These are phyloP conservation scores for Quercus phellos DNA, from an alignment of 331 rosid genomes.

Conservation along the genomic window DNA sequence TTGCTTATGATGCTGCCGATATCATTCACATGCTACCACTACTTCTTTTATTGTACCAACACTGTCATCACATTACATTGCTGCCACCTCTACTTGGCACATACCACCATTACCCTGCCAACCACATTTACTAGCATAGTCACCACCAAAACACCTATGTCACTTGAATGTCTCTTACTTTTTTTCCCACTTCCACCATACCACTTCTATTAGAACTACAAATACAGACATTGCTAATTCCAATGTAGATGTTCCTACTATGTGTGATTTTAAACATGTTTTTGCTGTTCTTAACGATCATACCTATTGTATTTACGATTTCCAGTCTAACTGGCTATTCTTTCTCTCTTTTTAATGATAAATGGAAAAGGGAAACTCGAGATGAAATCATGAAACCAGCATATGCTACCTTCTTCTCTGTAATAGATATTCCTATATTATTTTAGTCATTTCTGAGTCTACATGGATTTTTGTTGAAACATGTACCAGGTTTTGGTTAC, in stretches of 20 bases:
- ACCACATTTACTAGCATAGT: background rate
- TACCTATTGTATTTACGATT: background rate
- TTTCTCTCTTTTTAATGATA: background rate
- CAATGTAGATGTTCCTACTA: background rate
- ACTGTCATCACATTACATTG: background rate
- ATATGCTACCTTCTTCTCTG: background rate
- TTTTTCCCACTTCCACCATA: background rate
- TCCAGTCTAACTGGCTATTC: background rate
- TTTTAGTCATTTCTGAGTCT: slow-evolving; percentile 15
- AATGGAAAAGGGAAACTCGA: slow-evolving; percentile 1
- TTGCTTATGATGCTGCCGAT: background rate
- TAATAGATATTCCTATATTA: slow-evolving; percentile 7
- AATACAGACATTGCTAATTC: background rate
- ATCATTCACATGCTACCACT: background rate
- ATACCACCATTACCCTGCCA: background rate
- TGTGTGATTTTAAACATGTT: background rate
- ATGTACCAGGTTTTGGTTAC: slow-evolving; percentile 61
- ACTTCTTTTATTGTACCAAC: background rate
- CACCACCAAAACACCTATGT: background rate
- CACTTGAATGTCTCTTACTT: background rate
- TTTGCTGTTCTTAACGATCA: background rate
- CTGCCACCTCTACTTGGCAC: background rate
- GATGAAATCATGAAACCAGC: background rate
- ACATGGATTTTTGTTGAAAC: slow-evolving; percentile 23
- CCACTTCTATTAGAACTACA: background rate